These are phyloP conservation scores for Diplocarpon mali DNA, from an alignment of 2,329 filamentous ascomycete species.

Conservation along the genomic window DNA sequence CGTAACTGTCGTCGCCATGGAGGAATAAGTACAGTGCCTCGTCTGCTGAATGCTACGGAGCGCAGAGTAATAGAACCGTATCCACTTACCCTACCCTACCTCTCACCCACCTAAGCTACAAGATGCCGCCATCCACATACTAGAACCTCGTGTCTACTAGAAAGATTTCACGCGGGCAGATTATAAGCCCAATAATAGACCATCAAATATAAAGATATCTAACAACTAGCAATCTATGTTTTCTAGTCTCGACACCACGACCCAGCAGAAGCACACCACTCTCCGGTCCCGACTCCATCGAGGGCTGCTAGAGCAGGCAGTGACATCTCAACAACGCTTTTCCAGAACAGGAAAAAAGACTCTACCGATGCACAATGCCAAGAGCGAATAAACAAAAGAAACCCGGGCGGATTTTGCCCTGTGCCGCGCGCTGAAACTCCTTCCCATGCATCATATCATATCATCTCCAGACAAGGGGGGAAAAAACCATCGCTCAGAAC, in stretches of 20 bases:
- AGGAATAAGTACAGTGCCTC: no score
- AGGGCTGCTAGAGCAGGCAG: not conserved
- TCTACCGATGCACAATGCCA: not conserved
- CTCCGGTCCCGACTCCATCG: conserved; percentile 10
- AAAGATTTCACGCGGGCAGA: no score
- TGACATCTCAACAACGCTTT: not conserved
- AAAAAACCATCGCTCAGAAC: conserved; percentile 2
- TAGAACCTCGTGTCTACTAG: no score
- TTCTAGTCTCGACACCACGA: not conserved
- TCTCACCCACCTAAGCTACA: no score
- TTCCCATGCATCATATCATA: not conserved
- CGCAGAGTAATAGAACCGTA: not conserved
- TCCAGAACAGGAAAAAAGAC: not conserved
- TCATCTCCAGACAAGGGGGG: not conserved
- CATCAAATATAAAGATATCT: no score
- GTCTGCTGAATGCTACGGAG: no score
- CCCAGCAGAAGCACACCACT: not conserved
- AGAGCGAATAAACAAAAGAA: not conserved
- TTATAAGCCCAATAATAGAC: no score
- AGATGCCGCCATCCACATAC: no score
- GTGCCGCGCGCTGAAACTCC: not conserved
- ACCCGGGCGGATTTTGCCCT: not conserved
- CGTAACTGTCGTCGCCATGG: no score
- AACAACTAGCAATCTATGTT: conserved; percentile 2
- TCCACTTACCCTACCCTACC: no score